Evolutionary conservation across 768 basidiomycete species (phyloP).

Genomic region (Pisolithus marmoratus): DNA sequence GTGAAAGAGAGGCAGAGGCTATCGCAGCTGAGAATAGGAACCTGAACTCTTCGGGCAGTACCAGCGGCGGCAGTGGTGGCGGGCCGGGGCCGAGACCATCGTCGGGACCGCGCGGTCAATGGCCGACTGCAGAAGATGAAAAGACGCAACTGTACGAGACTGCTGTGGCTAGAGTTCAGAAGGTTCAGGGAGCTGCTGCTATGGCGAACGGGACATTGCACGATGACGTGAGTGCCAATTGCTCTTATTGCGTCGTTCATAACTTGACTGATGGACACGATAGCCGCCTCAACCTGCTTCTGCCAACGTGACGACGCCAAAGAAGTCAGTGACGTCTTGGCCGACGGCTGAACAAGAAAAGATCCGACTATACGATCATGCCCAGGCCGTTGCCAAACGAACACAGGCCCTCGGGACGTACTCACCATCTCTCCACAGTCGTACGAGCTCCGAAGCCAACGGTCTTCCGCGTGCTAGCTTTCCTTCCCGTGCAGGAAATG

Average conservation of each 20-base stretch:
- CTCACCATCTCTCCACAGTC: slow-evolving; percentile 19
- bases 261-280: not conserved
- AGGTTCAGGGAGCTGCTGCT: slow-evolving; percentile 30
- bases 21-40: slow-evolving; percentile 32
- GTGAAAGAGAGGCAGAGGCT: slow-evolving; percentile 37
- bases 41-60: slow-evolving; percentile 12
- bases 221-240: slow-evolving; percentile 15
- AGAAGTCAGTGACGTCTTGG: slow-evolving; percentile 36
- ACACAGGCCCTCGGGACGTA: slow-evolving; percentile 42
- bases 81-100: slow-evolving; percentile 13
- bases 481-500: not conserved
- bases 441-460: slow-evolving; percentile 25
- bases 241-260: not conserved
- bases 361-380: slow-evolving; percentile 57
- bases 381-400: slow-evolving; percentile 58
- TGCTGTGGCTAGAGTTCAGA: slow-evolving; percentile 35
- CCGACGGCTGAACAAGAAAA: slow-evolving; percentile 75
- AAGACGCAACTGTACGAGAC: slow-evolving; percentile 35
- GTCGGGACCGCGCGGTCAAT: slow-evolving; percentile 17
- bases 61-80: slow-evolving; percentile 9
- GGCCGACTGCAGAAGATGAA: slow-evolving; percentile 40
- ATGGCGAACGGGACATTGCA: slow-evolving; percentile 22
- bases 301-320: slow-evolving; percentile 7
- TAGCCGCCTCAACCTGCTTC: not conserved
- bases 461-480: slow-evolving; percentile 5